Base-by-base conservation (phyloP, 2,329 filamentous ascomycete species). In the Fusarium annulatum region DNA sequence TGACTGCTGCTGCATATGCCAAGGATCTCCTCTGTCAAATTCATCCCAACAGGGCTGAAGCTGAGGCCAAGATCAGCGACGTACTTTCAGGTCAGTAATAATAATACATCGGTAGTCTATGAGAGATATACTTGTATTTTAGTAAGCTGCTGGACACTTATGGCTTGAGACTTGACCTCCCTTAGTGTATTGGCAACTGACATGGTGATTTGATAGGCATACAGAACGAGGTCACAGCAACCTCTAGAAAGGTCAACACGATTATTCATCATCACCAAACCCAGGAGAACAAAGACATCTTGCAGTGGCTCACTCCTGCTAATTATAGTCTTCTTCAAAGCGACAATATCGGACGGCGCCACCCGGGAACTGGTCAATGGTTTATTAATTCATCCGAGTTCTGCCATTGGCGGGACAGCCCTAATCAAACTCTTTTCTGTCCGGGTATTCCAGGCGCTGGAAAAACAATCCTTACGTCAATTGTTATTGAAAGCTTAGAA, bases 261-360 rank as follows among this genome's bases (percentile, higher is more conserved):
- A 49, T 49, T 1, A 49, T 49, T 3, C 28, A 9, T n/a, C 28
- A 4, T 21, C 12, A 33, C 21, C 19, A 23, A 5, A 30, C 21
- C 12, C 11, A n/a, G 12, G 2, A 45, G 18, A 7, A n/a, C 26
- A n/a, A 11, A n/a, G 15, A 26, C 4, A 48, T 61, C 23, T 69
- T 82, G 3, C 56, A 82, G 15, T 87, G 85, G 85, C 69, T 87
- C 26, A 81, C 82, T 0, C 68, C 77, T 9, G 58, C 77, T 7
- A 75, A 84, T 41, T 84, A 83, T 63, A 67, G 64, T 15, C 74
- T 26, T 18, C 79, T 85, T 45, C 85, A 87, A 33, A 79, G 64
- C 11, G 82, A 84, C 51, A 77, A 79, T n/a, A 68, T 84, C 14
- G 4, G 16, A 61, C 68, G 74, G n/a, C 77, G 78, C 42, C 79